A percentile compares a stretch with the other conserved stretches of the same genome.
Conservation (phyloP, 306 rosid species). For the Mucuna pruriens region DNA sequence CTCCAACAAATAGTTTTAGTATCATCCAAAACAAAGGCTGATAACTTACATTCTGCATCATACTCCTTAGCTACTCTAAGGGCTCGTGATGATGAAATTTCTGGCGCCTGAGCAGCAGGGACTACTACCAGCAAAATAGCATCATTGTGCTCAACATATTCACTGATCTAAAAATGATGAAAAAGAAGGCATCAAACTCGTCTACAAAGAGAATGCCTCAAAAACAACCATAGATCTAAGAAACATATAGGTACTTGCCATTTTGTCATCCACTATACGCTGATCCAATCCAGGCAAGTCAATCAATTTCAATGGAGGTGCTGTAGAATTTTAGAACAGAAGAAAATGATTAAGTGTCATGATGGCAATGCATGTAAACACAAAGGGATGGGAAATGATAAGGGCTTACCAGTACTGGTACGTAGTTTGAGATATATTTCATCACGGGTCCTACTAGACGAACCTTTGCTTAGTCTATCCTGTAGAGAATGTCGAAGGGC, state of each 20-base stretch:
- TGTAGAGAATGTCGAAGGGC: constrained; percentile 94
- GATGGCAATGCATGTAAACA: constrained; percentile 17
- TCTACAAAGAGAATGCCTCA: constrained; percentile 33
- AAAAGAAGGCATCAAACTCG: constrained; percentile 41
- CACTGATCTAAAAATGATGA: constrained; percentile 65
- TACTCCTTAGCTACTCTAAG: constrained; percentile 84
- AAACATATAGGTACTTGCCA: constrained; percentile 58
- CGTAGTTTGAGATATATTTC: constrained; percentile 86
- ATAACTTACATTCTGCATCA: constrained; percentile 83
- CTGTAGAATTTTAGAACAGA: constrained; percentile 53
- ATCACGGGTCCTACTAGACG: constrained; percentile 80
- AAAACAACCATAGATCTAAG: constrained; percentile 31
- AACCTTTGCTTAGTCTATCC: constrained; percentile 86
- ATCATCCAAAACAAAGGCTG: not conserved
- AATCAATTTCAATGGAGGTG: constrained; percentile 91
- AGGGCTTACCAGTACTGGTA: constrained; percentile 76
- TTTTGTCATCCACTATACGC: constrained; percentile 76
- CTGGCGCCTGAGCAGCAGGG: constrained; percentile 94
- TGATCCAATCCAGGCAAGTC: constrained; percentile 99
- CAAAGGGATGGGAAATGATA: constrained; percentile 1
- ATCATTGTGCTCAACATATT: constrained; percentile 93
- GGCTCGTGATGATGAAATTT: constrained; percentile 89
- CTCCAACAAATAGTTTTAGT: constrained; percentile 1
- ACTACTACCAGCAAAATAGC: constrained; percentile 83
- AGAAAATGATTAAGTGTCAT: constrained; percentile 13